Evolutionary conservation across 2,329 filamentous ascomycete species (phyloP).

Genomic region (Pseudogymnoascus sp.): DNA sequence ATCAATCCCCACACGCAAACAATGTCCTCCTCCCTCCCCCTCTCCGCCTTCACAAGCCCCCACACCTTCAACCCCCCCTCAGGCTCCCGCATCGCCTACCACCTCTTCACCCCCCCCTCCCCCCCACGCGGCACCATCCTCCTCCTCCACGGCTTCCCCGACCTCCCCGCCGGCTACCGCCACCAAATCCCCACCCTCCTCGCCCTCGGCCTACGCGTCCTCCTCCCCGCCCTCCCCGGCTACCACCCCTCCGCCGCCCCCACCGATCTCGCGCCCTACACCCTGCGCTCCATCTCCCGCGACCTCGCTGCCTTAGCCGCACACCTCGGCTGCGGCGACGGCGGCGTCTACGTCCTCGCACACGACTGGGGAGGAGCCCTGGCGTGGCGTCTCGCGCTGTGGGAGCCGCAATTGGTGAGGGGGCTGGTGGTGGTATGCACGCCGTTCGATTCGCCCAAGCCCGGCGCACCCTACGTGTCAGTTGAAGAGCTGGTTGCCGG

Average conservation of each 20-base stretch:
- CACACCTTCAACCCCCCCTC: not conserved
- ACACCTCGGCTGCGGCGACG: constrained; percentile 30
- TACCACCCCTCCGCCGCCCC: constrained; percentile 72
- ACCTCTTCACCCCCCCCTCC: constrained; percentile 42
- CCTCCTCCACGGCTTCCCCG: constrained; percentile 60
- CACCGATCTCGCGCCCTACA: constrained; percentile 52
- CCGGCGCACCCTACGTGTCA: constrained; percentile 38
- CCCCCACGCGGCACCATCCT: constrained; percentile 41
- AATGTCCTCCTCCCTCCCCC: not conserved
- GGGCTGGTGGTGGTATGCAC: constrained; percentile 76
- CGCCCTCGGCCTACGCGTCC: constrained; percentile 64
- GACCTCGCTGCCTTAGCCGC: constrained; percentile 69
- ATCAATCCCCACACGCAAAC: not conserved
- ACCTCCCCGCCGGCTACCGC: constrained; percentile 78
- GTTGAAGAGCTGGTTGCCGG: constrained; percentile 50
- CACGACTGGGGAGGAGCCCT: constrained; percentile 88
- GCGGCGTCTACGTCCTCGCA: constrained; percentile 69
- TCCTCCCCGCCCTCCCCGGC: constrained; percentile 79
- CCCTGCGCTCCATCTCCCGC: constrained; percentile 60
- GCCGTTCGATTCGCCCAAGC: constrained; percentile 52
- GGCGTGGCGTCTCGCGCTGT: constrained; percentile 65
- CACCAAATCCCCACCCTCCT: constrained; percentile 75
- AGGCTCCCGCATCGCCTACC: constrained; percentile 61
- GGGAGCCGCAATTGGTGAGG: constrained; percentile 62
- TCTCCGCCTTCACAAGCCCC: not conserved